phyloP scores from a whole-genome alignment of 441 rosid genomes.

The Erodium trifolium region DNA sequence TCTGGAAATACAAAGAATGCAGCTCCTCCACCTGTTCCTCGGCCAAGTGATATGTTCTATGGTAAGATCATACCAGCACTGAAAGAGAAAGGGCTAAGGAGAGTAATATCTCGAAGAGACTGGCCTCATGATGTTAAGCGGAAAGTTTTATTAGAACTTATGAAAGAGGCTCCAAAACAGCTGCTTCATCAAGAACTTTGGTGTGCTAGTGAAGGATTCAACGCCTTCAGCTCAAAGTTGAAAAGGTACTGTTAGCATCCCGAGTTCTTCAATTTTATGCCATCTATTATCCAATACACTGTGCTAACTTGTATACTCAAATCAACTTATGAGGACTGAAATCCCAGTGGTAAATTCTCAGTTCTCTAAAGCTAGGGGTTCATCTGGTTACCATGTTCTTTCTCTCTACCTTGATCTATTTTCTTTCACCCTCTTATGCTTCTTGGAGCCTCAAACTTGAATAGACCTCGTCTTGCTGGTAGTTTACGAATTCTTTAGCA shows the following conservation, averaged over 20 bases:
- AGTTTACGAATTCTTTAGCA: conserved; percentile 5
- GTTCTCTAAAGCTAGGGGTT: conserved; percentile 1
- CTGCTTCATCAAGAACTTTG: conserved; percentile 93
- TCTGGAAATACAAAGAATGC: conserved; percentile 50
- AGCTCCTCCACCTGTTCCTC: conserved; percentile 71
- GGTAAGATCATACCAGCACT: conserved; percentile 99
- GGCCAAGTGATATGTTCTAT: conserved; percentile 98
- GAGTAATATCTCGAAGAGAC: conserved; percentile 95
- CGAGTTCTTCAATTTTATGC: not conserved
- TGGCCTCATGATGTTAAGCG: conserved; percentile 99
- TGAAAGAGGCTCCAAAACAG: conserved; percentile 91
- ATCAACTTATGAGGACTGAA: not conserved
- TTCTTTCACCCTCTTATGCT: conserved; percentile 8
- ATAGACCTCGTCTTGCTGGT: not conserved
- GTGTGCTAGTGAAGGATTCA: conserved; percentile 99
- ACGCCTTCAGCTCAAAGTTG: conserved; percentile 80
- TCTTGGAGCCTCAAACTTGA: conserved; percentile 1
- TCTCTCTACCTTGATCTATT: conserved; percentile 4
- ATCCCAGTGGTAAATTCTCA: not conserved
- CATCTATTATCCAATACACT: not conserved
- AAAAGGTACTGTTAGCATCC: conserved; percentile 49
- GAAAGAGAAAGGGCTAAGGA: conserved; percentile 94
- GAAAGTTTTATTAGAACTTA: conserved; percentile 88
- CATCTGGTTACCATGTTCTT: not conserved
- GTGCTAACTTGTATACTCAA: not conserved